These are phyloP conservation scores for Aspergillus sclerotialis DNA, from an alignment of 2,329 filamentous ascomycete genomes.

Conservation along the genomic window DNA sequence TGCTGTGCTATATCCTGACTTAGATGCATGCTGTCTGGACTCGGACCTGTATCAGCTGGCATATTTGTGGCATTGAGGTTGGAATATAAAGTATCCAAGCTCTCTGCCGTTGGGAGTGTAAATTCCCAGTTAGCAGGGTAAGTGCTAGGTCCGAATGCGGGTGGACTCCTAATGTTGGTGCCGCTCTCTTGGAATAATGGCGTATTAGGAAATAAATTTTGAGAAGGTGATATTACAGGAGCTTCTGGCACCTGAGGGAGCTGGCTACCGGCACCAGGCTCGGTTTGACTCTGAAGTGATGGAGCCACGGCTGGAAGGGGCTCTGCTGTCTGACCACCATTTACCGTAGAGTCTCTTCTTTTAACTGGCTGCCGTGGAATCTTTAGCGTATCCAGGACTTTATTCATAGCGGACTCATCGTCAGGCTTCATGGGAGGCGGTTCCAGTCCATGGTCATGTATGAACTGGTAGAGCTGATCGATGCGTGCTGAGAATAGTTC, in stretches of 20 bases:
- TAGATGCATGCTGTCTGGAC: slow-evolving; percentile 19
- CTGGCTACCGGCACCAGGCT: slow-evolving; percentile 8
- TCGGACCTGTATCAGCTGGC: slow-evolving; percentile 16
- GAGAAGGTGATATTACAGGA: slow-evolving; percentile 6
- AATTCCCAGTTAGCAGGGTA: slow-evolving; percentile 26
- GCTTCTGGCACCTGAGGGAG: slow-evolving; percentile 1
- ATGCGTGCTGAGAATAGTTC: slow-evolving; percentile 32
- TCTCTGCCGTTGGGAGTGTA: slow-evolving; percentile 30
- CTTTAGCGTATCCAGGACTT: slow-evolving; percentile 31
- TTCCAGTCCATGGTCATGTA: slow-evolving; percentile 33
- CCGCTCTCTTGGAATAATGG: slow-evolving; percentile 8
- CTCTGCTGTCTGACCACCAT: not conserved
- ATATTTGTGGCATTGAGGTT: slow-evolving; percentile 19
- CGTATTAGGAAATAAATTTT: slow-evolving; percentile 8
- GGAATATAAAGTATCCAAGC: slow-evolving; percentile 26
- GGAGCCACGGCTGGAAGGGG: not conserved
- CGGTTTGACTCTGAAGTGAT: slow-evolving; percentile 10
- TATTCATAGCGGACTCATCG: slow-evolving; percentile 31
- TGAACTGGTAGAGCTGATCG: slow-evolving; percentile 34
- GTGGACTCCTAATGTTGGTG: slow-evolving; percentile 12
- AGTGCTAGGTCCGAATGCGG: slow-evolving; percentile 15
- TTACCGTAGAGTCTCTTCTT: slow-evolving; percentile 1
- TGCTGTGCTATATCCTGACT: slow-evolving; percentile 22
- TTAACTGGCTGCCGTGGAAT: slow-evolving; percentile 20
- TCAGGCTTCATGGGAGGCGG: slow-evolving; percentile 33